Evolutionary conservation across 805 yeast genomes (phyloP).

Genomic region (Torulaspora indica): DNA sequence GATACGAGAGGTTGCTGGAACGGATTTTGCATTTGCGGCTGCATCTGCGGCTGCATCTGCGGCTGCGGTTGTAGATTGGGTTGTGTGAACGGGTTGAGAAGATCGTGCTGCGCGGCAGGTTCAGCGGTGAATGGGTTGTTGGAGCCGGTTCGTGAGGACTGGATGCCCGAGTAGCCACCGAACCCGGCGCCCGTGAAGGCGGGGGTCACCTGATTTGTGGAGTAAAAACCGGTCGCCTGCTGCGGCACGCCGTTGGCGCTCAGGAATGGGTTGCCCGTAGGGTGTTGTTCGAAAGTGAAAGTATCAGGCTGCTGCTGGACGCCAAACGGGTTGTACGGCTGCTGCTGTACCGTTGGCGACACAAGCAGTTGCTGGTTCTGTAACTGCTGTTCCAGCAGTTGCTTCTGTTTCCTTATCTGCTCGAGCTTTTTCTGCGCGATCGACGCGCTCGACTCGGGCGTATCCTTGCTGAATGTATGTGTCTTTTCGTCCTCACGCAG

Average conservation of each 20-base stretch:
- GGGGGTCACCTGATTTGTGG: slow-evolving; percentile 30
- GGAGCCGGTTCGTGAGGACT: slow-evolving; percentile 30
- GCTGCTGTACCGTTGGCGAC: slow-evolving; percentile 30
- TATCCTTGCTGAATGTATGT: slow-evolving; percentile 16
- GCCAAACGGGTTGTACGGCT: slow-evolving; percentile 35
- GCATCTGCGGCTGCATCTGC: neutral
- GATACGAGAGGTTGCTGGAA: slow-evolving; percentile 5
- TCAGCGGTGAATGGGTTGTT: slow-evolving; percentile 40
- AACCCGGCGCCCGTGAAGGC: slow-evolving; percentile 55
- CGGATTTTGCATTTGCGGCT: slow-evolving; percentile 2
- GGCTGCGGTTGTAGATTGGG: slow-evolving; percentile 8
- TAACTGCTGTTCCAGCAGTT: slow-evolving; percentile 31
- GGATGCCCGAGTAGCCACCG: slow-evolving; percentile 44
- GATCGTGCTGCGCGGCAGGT: slow-evolving; percentile 8
- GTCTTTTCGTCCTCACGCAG: slow-evolving; percentile 72
- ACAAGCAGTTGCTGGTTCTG: slow-evolving; percentile 29
- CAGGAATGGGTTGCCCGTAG: slow-evolving; percentile 20
- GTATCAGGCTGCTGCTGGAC: slow-evolving; percentile 20
- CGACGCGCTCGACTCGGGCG: slow-evolving; percentile 18
- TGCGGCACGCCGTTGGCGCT: slow-evolving; percentile 15
- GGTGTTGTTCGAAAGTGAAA: slow-evolving; percentile 18
- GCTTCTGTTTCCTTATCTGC: slow-evolving; percentile 34
- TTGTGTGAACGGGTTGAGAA: slow-evolving; percentile 19
- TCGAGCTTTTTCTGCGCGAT: slow-evolving; percentile 36
- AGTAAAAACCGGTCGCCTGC: slow-evolving; percentile 29